Evolutionary conservation across 2,329 filamentous ascomycete genomes (phyloP).

Genomic region (Exophiala aquamarina): DNA sequence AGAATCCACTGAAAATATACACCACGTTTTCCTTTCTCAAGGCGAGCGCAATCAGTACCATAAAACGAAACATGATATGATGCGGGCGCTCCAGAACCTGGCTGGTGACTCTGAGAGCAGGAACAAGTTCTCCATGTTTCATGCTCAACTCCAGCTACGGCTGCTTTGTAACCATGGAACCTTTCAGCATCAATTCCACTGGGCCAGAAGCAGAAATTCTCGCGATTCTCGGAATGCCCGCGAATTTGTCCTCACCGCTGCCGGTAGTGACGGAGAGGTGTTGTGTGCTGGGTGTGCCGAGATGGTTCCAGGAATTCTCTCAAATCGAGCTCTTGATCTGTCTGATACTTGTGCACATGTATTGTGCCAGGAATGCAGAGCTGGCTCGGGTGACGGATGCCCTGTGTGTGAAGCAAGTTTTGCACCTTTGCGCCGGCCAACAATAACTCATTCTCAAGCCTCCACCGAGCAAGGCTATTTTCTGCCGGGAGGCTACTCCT

Average conservation of each 20-base stretch:
- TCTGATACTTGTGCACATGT: constrained; percentile 34
- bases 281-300: constrained; percentile 35
- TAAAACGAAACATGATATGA: constrained; percentile 38
- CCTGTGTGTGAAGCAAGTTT: background rate
- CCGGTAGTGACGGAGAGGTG: constrained; percentile 30
- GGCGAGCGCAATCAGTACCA: constrained; percentile 37
- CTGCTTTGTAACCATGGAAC: constrained; percentile 54
- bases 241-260: constrained; percentile 33
- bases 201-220: constrained; percentile 36
- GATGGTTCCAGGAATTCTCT: constrained; percentile 25
- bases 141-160: constrained; percentile 47
- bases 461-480: constrained; percentile 29
- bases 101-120: constrained; percentile 36
- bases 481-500: constrained; percentile 31
- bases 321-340: constrained; percentile 28
- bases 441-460: background rate
- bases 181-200: constrained; percentile 47
- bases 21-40: constrained; percentile 34
- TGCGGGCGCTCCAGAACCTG: constrained; percentile 40
- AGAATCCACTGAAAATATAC: constrained; percentile 27
- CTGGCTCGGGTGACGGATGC: constrained; percentile 7
- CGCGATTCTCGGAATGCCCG: constrained; percentile 39
- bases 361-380: constrained; percentile 35
- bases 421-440: background rate
- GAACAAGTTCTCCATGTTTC: constrained; percentile 47